Conservation (phyloP, 1,139 yeast genomes). For the Blastobotrys capitulatus region DNA sequence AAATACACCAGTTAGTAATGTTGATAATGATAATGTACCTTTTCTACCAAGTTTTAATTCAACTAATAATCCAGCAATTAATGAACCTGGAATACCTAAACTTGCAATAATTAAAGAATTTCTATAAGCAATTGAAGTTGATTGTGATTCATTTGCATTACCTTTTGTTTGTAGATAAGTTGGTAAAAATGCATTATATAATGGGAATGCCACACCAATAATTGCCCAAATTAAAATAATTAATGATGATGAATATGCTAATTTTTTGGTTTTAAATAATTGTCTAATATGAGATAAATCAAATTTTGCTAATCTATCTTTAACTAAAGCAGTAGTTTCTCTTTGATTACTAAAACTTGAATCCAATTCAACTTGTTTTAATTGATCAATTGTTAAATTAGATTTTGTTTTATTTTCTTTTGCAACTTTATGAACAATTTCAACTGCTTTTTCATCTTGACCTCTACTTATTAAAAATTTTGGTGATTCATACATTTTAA, state of each 20-base stretch:
- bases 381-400: slow-evolving; percentile 42
- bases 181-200: slow-evolving; percentile 48
- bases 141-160: slow-evolving; percentile 37
- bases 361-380: slow-evolving; percentile 18
- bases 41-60: slow-evolving; percentile 49
- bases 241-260: slow-evolving; percentile 40
- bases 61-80: slow-evolving; percentile 43
- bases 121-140: slow-evolving; percentile 39
- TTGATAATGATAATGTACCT: slow-evolving; percentile 52
- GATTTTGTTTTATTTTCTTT: slow-evolving; percentile 31
- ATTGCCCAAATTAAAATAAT: slow-evolving; percentile 45
- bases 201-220: slow-evolving; percentile 49
- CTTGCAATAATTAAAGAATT: slow-evolving; percentile 47
- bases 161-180: slow-evolving; percentile 44
- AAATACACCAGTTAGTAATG: slow-evolving; percentile 47
- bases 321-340: background rate
- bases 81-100: slow-evolving; percentile 51
- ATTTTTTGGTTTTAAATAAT: slow-evolving; percentile 38
- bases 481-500: slow-evolving; percentile 50
- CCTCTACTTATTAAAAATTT: slow-evolving; percentile 47
- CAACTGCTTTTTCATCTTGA: slow-evolving; percentile 43
- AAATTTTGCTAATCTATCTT: slow-evolving; percentile 3
- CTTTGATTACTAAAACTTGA: background rate
- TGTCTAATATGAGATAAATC: slow-evolving; percentile 20
- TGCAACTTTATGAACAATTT: slow-evolving; percentile 17